These are phyloP conservation scores for Byssochlamys sp. DNA, from an alignment of 2,329 filamentous ascomycete species.

Conservation along the genomic window DNA sequence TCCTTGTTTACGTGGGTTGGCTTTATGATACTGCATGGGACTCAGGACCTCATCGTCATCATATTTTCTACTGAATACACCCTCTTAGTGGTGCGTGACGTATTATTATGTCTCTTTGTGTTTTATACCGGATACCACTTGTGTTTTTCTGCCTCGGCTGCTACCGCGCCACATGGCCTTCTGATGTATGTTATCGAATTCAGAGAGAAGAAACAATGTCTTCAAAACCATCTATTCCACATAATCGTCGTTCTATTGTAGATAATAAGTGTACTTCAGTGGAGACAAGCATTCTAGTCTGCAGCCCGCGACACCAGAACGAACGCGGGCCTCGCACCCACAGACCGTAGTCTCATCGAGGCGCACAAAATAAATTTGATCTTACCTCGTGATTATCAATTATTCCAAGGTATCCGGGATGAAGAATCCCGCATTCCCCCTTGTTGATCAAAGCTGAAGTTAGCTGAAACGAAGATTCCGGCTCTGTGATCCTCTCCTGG, in stretches of 20 bases:
- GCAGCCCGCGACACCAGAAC: too few species aligned
- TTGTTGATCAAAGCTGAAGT: background rate
- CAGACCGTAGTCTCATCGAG: background rate
- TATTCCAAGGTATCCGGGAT: background rate
- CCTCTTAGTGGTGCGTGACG: background rate
- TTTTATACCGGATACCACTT: constrained; percentile 6
- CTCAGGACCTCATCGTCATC: background rate
- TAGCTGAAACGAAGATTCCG: background rate
- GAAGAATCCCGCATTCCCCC: background rate
- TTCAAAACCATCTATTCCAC: background rate
- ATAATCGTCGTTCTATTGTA: background rate
- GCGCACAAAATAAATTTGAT: background rate
- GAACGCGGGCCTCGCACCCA: background rate
- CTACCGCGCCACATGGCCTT: background rate
- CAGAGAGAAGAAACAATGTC: background rate
- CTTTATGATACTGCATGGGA: background rate
- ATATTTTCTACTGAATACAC: background rate
- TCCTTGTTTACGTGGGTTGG: background rate
- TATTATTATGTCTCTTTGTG: constrained; percentile 2
- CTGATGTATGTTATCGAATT: background rate
- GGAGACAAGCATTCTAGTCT: background rate
- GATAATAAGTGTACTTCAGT: background rate
- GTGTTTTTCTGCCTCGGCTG: background rate
- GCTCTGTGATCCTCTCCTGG: background rate
- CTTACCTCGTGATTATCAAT: background rate